A percentile compares a stretch with the other conserved stretches of the same genome.
Conservation (phyloP, 306 rosid species). For the Inga laurina region DNA sequence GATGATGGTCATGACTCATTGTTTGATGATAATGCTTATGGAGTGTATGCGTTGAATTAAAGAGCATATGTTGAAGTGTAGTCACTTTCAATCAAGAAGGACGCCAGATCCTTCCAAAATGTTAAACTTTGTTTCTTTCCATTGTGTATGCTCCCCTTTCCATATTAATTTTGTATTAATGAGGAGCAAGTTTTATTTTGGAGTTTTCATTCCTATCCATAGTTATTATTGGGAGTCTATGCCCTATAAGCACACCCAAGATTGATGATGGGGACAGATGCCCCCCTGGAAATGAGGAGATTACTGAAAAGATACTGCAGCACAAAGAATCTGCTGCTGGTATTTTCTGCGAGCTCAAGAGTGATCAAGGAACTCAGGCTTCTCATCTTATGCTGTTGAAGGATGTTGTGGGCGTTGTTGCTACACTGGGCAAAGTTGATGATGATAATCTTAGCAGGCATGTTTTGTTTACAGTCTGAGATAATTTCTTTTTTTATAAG, state of each 20-base stretch:
- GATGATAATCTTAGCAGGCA: conserved; percentile 79
- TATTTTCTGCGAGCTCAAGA: conserved; percentile 59
- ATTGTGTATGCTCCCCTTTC: background rate
- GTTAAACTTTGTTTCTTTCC: background rate
- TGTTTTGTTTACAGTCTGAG: background rate
- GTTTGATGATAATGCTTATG: conserved; percentile 4
- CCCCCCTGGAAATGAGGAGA: conserved; percentile 48
- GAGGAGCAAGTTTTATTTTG: conserved; percentile 27
- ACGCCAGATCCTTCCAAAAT: conserved; percentile 19
- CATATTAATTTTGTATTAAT: conserved; percentile 21
- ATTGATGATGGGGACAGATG: conserved; percentile 39
- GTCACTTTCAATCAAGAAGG: background rate
- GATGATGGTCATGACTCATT: conserved; percentile 3
- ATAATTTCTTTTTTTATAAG: conserved; percentile 1
- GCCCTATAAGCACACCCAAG: conserved; percentile 45
- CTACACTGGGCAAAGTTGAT: conserved; percentile 64
- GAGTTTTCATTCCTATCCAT: conserved; percentile 19
- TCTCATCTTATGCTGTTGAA: conserved; percentile 47
- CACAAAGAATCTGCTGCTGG: conserved; percentile 76
- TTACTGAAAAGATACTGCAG: conserved; percentile 54
- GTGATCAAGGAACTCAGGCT: conserved; percentile 54
- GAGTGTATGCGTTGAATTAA: conserved; percentile 14
- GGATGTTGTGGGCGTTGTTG: conserved; percentile 84
- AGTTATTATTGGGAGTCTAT: conserved; percentile 56
- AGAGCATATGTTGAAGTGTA: conserved; percentile 4